Evolutionary conservation across 352 stramenopile genomes (phyloP).

Genomic region (Sclerospora graminicola): DNA sequence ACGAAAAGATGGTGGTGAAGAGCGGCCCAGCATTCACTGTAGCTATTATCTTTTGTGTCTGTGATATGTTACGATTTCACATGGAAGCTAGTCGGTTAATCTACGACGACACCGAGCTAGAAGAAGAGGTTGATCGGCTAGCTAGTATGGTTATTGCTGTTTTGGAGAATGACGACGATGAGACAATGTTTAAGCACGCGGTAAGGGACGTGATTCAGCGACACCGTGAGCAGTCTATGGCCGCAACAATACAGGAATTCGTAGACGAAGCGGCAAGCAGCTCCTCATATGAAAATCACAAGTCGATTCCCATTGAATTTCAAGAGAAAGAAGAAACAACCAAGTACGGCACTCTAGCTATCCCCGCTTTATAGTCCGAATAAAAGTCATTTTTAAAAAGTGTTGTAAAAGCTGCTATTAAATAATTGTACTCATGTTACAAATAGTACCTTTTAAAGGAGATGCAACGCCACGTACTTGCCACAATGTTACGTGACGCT

Average conservation of each 20-base stretch:
- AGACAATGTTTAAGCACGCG: constrained; percentile 28
- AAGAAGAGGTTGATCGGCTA: constrained; percentile 33
- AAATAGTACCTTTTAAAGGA: constrained; percentile 1
- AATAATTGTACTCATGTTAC: constrained; percentile 2
- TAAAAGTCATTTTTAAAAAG: neutral
- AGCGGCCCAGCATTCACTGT: constrained; percentile 35
- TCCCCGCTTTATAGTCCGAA: neutral
- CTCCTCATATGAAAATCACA: constrained; percentile 5
- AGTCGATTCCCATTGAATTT: neutral
- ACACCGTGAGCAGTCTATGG: constrained; percentile 13
- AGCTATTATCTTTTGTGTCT: constrained; percentile 37
- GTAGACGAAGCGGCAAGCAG: neutral
- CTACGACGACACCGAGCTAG: constrained; percentile 34
- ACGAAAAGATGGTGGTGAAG: constrained; percentile 48
- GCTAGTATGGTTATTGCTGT: constrained; percentile 26
- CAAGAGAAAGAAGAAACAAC: constrained; percentile 7
- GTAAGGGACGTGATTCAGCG: constrained; percentile 20
- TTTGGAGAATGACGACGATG: constrained; percentile 20
- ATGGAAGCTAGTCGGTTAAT: constrained; percentile 44
- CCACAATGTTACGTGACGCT: constrained; percentile 40
- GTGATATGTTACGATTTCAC: constrained; percentile 43
- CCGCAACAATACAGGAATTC: constrained; percentile 1
- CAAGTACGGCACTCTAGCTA: constrained; percentile 12
- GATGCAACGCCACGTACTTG: constrained; percentile 42
- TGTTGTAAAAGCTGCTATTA: too few species aligned